Evolutionary conservation across 1,139 yeast genomes (phyloP).

Genomic region (Geotrichum siamense): DNA sequence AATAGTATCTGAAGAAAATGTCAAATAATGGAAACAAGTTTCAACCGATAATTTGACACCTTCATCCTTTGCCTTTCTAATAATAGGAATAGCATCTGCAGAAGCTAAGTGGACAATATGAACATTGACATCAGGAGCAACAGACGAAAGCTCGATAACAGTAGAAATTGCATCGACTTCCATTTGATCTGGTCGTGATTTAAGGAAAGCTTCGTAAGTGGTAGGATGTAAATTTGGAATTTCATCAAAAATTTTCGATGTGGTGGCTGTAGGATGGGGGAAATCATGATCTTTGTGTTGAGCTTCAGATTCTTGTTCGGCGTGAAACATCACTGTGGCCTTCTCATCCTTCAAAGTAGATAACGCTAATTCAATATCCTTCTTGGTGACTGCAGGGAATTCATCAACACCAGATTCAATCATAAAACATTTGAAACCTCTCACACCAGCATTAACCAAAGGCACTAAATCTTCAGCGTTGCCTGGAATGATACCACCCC

Average conservation of each 20-base stretch:
- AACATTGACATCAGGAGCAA: conserved; percentile 49
- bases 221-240: conserved; percentile 31
- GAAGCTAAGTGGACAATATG: conserved; percentile 91
- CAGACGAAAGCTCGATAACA: conserved; percentile 54
- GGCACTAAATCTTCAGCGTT: conserved; percentile 63
- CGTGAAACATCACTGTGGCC: conserved; percentile 85
- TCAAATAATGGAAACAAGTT: conserved; percentile 87
- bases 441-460: conserved; percentile 71
- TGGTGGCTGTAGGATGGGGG: conserved; percentile 26
- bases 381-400: conserved; percentile 69
- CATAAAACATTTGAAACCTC: conserved; percentile 88
- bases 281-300: conserved; percentile 43
- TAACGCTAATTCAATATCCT: conserved; percentile 61
- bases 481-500: conserved; percentile 90
- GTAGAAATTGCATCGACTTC: conserved; percentile 78
- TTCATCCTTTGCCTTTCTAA: conserved; percentile 56
- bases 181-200: conserved; percentile 81
- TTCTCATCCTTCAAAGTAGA: conserved; percentile 49
- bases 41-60: conserved; percentile 68
- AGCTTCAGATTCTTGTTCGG: conserved; percentile 65
- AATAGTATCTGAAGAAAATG: conserved; percentile 68
- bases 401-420: conserved; percentile 93
- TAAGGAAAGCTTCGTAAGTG: conserved; percentile 67
- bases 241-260: conserved; percentile 10
- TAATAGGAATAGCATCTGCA: conserved; percentile 62